These are phyloP conservation scores for Colletotrichum sp. DNA, from an alignment of 2,329 filamentous ascomycete species.

Conservation along the genomic window DNA sequence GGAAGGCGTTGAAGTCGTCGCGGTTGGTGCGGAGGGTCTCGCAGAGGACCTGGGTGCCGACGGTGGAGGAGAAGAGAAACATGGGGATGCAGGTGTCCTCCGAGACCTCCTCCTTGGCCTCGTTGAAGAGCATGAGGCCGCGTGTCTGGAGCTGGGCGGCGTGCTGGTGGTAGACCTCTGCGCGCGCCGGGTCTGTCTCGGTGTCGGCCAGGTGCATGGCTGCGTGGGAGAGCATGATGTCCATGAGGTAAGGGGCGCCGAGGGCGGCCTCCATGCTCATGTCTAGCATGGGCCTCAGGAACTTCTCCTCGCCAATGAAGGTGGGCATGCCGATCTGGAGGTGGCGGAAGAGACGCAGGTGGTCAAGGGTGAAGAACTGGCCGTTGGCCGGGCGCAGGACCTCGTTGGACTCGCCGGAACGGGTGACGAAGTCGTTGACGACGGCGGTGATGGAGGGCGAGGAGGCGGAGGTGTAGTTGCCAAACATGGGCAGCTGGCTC, in stretches of 20 bases:
- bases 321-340: constrained; percentile 29
- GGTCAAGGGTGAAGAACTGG: constrained; percentile 38
- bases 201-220: constrained; percentile 39
- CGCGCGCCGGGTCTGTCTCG: constrained; percentile 22
- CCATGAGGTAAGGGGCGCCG: constrained; percentile 39
- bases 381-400: neutral
- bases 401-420: neutral
- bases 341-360: constrained; percentile 44
- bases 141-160: constrained; percentile 33
- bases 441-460: constrained; percentile 1
- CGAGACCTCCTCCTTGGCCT: constrained; percentile 21
- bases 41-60: constrained; percentile 19
- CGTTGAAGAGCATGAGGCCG: constrained; percentile 34
- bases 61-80: constrained; percentile 48
- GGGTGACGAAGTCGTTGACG: constrained; percentile 6
- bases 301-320: constrained; percentile 22
- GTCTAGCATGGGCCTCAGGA: constrained; percentile 29
- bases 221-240: constrained; percentile 40
- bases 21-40: constrained; percentile 31
- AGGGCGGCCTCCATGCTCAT: constrained; percentile 35
- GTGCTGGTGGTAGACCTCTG: constrained; percentile 28
- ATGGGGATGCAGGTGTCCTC: constrained; percentile 41
- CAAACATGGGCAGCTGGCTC: neutral
- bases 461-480: neutral
- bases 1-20: constrained; percentile 41